Evolutionary conservation across 179 eudicot species (phyloP).

Genomic region (Beta corolliflora): DNA sequence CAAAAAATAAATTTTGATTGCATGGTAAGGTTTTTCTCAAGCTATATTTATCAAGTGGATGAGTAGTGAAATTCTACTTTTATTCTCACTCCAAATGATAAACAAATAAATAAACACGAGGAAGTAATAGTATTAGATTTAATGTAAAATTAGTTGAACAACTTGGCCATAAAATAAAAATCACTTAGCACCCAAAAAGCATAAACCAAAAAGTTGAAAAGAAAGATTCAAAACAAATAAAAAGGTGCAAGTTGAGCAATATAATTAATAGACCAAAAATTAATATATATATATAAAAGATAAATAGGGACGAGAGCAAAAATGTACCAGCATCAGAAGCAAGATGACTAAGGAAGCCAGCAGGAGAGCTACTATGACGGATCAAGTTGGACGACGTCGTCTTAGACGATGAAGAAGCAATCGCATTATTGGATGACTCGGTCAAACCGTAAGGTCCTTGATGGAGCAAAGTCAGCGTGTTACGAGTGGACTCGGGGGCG

Average conservation of each 20-base stretch:
- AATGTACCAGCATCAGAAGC: conserved; percentile 32
- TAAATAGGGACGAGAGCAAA: too few relatives aligned
- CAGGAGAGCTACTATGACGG: conserved; percentile 72
- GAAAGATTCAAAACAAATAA: background rate
- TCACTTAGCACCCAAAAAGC: background rate
- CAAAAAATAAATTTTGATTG: too few relatives aligned
- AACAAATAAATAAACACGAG: background rate
- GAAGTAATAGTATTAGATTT: too few relatives aligned
- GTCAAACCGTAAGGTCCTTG: conserved; percentile 15
- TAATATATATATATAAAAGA: background rate
- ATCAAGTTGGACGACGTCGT: conserved; percentile 34
- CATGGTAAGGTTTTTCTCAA: too few relatives aligned
- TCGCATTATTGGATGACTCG: conserved; percentile 1
- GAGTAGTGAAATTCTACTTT: background rate
- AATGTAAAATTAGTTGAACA: background rate
- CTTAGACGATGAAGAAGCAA: background rate
- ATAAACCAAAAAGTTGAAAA: background rate
- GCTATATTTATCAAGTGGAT: too few relatives aligned
- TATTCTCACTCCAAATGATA: too few relatives aligned
- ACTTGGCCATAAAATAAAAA: background rate
- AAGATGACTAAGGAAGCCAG: conserved; percentile 54
- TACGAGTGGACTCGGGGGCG: background rate
- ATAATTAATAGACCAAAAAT: background rate
- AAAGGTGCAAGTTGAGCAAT: conserved; percentile 11
- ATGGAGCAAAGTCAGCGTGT: conserved; percentile 13